Conservation (phyloP, 148 eudicot genomes). For the Vaccinium macrocarpon region DNA sequence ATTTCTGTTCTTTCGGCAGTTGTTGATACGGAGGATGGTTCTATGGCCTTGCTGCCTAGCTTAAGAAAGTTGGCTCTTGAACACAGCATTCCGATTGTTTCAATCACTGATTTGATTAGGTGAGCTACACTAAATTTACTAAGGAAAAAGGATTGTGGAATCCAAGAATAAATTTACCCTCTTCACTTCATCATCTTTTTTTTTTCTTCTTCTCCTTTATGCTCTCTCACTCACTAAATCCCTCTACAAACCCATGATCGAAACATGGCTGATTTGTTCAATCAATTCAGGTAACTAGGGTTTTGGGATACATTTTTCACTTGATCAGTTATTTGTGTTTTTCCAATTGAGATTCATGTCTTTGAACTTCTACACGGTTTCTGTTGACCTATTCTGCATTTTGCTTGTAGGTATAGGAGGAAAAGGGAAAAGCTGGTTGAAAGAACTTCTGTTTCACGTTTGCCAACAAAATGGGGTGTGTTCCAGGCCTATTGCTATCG, state of each 20-base stretch:
- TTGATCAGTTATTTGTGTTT: background rate
- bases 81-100: constrained; percentile 62
- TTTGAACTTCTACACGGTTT: background rate
- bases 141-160: background rate
- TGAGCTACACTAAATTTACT: constrained; percentile 15
- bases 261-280: background rate
- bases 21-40: constrained; percentile 70
- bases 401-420: constrained; percentile 61
- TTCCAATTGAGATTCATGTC: background rate
- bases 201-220: background rate
- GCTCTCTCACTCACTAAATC: background rate
- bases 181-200: background rate
- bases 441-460: constrained; percentile 54
- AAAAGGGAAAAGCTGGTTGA: constrained; percentile 88
- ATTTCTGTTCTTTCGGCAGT: constrained; percentile 71
- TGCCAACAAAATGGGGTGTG: constrained; percentile 80
- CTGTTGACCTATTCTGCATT: background rate
- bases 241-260: background rate
- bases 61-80: constrained; percentile 53
- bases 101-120: constrained; percentile 90
- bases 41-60: constrained; percentile 52
- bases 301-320: background rate
- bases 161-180: background rate
- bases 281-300: background rate
- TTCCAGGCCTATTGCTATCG: constrained; percentile 69